Evolutionary conservation across 257 asterid species (phyloP), one percentile per base, ranked within the genome.

Genomic region (Penstemon barbatus): DNA sequence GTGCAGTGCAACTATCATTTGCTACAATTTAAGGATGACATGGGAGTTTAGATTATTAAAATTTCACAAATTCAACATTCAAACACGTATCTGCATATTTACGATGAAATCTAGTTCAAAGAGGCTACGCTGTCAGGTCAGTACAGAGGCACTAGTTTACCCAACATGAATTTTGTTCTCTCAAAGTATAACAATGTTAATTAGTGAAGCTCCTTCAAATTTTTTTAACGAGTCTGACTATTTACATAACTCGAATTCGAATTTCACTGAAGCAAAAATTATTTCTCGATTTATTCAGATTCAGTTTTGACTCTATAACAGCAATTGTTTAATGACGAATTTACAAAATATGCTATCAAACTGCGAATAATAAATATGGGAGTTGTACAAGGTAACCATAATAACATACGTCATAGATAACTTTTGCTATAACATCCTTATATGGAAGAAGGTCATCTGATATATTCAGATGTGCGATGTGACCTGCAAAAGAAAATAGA

Each of bases 401-500:
- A 25, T 68, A 73, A 62, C 94, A 63, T 88, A 93, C 99, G 82
- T 93, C 99, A 59, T 88, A 87, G 68, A 93, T 84, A 70, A 93
- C 96, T 86, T 88, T 89, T 45, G 97, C 97, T 69, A 90, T 78
- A 53, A 89, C 87, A 65, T 87, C 87, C 87, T 89, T 90, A 78
- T 87, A 84, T 40, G 89, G 92, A 65, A 93, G 92, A 64, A 88
- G 79, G 44, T 93, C 97, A 66, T 89, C 96, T 43, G 84, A 69
- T 73, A 93, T 83, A 82, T 93, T 93, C 82, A 93, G 78, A 81
- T 93, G 99, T 57, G 97, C 96, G 78, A 93, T 71, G 60, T 90
- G 97, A 73, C 99, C 99, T 93, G 97, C 88, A 88, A 25, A 25
- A 25, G 62, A 25, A 25, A 25, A 36, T 66, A 10, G 43, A 65